Evolutionary conservation across 2,329 filamentous ascomycete genomes (phyloP).

Genomic region (Alternaria postmessia): DNA sequence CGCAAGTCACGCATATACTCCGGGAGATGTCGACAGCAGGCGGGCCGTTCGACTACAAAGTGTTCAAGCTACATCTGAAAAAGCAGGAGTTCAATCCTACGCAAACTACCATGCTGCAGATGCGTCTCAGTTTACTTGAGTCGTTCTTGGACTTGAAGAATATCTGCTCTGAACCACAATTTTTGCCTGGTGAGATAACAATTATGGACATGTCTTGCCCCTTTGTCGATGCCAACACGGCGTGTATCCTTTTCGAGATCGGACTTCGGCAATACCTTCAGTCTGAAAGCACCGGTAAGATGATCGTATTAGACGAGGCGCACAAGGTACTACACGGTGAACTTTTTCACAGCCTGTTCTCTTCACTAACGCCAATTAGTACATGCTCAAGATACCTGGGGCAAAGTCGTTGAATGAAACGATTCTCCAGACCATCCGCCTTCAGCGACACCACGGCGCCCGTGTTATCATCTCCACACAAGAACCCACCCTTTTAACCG

Average conservation of each 20-base stretch:
- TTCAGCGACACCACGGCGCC: slow-evolving; percentile 72
- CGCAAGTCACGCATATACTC: too few relatives aligned
- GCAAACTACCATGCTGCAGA: not conserved
- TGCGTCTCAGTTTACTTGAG: not conserved
- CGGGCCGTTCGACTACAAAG: slow-evolving; percentile 5
- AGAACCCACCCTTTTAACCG: slow-evolving; percentile 73
- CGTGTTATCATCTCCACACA: slow-evolving; percentile 76
- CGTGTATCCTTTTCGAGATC: slow-evolving; percentile 76
- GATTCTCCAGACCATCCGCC: slow-evolving; percentile 62
- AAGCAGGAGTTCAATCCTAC: not conserved
- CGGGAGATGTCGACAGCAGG: not conserved
- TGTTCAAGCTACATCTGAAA: not conserved
- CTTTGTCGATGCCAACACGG: slow-evolving; percentile 70
- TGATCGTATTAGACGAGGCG: slow-evolving; percentile 77
- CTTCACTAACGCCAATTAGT: too few relatives aligned
- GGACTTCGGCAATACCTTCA: slow-evolving; percentile 70
- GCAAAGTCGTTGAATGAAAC: too few relatives aligned
- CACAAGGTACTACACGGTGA: slow-evolving; percentile 61
- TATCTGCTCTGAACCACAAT: too few relatives aligned
- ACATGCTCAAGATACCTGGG: too few relatives aligned
- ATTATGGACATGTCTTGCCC: slow-evolving; percentile 78
- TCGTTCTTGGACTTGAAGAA: slow-evolving; percentile 19
- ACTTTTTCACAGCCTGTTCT: too few relatives aligned
- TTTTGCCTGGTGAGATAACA: slow-evolving; percentile 53
- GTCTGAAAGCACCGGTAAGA: slow-evolving; percentile 52